Percentiles rank a stretch among this genome's conserved stretches.
Conservation (phyloP, 805 yeast genomes). For the Vanderwaltozyma yarrowii region DNA sequence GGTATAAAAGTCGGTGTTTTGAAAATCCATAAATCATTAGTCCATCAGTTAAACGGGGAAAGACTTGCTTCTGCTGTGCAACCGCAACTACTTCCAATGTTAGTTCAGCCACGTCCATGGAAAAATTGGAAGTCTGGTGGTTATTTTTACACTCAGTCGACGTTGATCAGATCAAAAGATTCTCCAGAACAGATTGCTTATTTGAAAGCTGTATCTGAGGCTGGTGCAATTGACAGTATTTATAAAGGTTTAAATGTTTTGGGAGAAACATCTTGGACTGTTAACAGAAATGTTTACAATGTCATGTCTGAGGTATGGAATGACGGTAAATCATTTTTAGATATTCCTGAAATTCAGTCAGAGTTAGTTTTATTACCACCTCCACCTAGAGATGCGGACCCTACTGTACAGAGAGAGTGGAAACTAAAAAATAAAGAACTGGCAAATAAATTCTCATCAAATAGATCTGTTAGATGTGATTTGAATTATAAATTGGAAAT, state of each 20-base stretch:
- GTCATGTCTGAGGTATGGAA: conserved; percentile 80
- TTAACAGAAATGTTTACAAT: conserved; percentile 60
- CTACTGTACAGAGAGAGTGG: conserved; percentile 59
- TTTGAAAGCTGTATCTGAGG: conserved; percentile 70
- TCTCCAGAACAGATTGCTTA: conserved; percentile 88
- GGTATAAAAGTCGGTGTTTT: conserved; percentile 79
- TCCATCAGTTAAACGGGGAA: conserved; percentile 57
- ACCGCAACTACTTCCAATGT: conserved; percentile 89
- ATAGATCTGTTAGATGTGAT: conserved; percentile 86
- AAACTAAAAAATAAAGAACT: conserved; percentile 47
- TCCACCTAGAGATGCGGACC: conserved; percentile 63
- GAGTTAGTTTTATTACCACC: conserved; percentile 40
- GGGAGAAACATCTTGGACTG: conserved; percentile 88
- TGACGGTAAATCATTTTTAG: conserved; percentile 60
- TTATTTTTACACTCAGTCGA: conserved; percentile 52
- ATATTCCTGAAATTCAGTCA: conserved; percentile 53
- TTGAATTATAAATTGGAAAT: conserved; percentile 88
- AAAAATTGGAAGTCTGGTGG: conserved; percentile 76
- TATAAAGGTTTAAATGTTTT: conserved; percentile 76
- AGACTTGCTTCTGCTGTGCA: conserved; percentile 53
- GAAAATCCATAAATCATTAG: conserved; percentile 60
- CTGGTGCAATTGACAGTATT: conserved; percentile 53
- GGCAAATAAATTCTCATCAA: conserved; percentile 50
- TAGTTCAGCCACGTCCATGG: conserved; percentile 88
- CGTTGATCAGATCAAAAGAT: conserved; percentile 66